phyloP scores from a whole-genome alignment of 202 grass and related monocot species.

The Tripidium arundinaceum region DNA sequence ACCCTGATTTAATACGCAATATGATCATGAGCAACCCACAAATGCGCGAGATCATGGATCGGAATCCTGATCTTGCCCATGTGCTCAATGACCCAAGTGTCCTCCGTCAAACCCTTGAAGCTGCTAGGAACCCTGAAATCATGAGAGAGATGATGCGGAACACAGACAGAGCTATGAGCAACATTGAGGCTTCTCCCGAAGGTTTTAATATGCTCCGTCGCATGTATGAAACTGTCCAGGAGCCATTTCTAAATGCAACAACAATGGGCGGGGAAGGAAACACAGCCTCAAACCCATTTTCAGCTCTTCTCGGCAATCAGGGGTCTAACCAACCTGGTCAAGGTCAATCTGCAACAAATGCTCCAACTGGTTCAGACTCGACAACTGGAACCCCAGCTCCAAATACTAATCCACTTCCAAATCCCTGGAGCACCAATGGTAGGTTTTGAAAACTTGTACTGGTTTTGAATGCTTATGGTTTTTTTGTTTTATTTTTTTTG shows the following conservation, averaged over 20 bases:
- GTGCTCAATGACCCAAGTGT: conserved; percentile 87
- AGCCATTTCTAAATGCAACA: conserved; percentile 88
- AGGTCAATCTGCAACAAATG: conserved; percentile 45
- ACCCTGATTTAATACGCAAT: conserved; percentile 87
- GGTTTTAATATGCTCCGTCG: conserved; percentile 97
- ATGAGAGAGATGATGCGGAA: conserved; percentile 99
- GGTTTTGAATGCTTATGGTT: conserved; percentile 6
- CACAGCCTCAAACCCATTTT: conserved; percentile 72
- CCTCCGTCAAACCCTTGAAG: conserved; percentile 94
- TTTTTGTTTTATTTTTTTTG: not conserved
- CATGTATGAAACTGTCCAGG: conserved; percentile 99
- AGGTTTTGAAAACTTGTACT: conserved; percentile 25
- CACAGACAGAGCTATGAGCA: conserved; percentile 98
- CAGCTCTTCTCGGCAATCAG: conserved; percentile 76
- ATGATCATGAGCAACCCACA: conserved; percentile 97
- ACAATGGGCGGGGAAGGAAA: conserved; percentile 67
- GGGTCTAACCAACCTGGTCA: conserved; percentile 49
- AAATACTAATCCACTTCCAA: conserved; percentile 93
- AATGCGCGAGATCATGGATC: conserved; percentile 89
- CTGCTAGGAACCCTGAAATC: conserved; percentile 87
- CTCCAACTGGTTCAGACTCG: conserved; percentile 44
- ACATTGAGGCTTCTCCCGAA: conserved; percentile 95
- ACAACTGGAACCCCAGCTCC: conserved; percentile 62
- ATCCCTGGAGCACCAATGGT: conserved; percentile 83
- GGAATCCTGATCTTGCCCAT: conserved; percentile 92